Conservation (phyloP, 345 rosid species). For the Camelina laxa region DNA sequence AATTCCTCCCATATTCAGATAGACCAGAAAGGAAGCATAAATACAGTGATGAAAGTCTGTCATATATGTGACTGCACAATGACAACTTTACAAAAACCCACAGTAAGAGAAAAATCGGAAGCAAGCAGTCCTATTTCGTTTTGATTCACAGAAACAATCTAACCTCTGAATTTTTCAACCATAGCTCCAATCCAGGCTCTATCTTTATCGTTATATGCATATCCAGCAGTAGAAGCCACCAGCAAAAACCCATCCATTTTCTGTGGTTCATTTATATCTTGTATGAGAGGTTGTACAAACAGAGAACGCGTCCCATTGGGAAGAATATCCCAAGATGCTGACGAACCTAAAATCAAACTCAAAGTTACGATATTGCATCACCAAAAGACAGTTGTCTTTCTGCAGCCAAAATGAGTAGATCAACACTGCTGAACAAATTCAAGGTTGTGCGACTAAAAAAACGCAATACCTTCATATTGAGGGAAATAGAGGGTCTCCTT, state of each 20-base stretch:
- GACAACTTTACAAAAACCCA: slow-evolving; percentile 13
- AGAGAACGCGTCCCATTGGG: slow-evolving; percentile 72
- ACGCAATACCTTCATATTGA: slow-evolving; percentile 59
- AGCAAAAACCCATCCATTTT: slow-evolving; percentile 61
- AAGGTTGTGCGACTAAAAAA: not conserved
- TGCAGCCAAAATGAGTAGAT: not conserved
- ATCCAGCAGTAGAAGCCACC: slow-evolving; percentile 74
- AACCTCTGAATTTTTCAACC: slow-evolving; percentile 70
- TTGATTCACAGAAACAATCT: slow-evolving; percentile 38
- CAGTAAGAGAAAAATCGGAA: not conserved
- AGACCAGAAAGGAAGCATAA: not conserved
- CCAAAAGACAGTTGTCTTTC: slow-evolving; percentile 1
- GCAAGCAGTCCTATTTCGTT: slow-evolving; percentile 15
- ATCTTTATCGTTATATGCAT: slow-evolving; percentile 79
- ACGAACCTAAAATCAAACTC: slow-evolving; percentile 57
- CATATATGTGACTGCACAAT: not conserved
- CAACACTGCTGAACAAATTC: not conserved
- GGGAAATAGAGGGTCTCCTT: slow-evolving; percentile 77
- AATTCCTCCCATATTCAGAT: not conserved
- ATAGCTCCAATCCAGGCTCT: slow-evolving; percentile 85
- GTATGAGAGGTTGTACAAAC: slow-evolving; percentile 63
- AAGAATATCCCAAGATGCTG: slow-evolving; percentile 57
- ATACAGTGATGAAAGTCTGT: not conserved
- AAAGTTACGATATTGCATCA: not conserved
- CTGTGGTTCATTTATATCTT: slow-evolving; percentile 37